Percentiles rank a stretch among this genome's conserved stretches.
These are phyloP conservation scores for Henckelia pumila DNA, from an alignment of 257 asterid genomes.

Conservation along the genomic window DNA sequence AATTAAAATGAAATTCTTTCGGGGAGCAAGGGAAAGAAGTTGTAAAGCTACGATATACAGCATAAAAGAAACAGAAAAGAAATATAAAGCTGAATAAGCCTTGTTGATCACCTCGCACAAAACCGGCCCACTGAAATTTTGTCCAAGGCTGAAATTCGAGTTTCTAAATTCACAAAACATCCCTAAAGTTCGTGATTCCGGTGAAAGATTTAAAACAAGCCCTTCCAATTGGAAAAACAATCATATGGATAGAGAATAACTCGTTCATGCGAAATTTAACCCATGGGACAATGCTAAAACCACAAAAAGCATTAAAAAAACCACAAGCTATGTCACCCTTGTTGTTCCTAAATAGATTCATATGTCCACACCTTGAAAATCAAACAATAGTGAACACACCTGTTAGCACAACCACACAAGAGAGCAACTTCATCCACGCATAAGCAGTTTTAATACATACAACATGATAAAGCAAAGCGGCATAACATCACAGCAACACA, in stretches of 20 bases:
- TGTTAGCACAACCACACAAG: neutral
- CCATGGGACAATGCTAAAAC: neutral
- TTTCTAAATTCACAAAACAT: no score
- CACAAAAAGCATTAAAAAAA: neutral
- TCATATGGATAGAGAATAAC: neutral
- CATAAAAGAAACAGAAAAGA: no score
- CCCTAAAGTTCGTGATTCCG: no score
- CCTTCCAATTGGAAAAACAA: neutral
- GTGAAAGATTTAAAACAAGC: no score
- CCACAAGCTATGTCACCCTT: neutral
- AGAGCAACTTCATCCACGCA: slow-evolving; percentile 1
- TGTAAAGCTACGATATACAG: no score
- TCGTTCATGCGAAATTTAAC: neutral
- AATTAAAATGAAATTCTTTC: no score
- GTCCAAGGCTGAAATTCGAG: no score
- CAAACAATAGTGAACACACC: neutral
- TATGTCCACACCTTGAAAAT: neutral
- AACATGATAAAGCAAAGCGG: slow-evolving; percentile 17
- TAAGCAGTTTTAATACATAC: slow-evolving; percentile 17
- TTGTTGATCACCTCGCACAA: no score
- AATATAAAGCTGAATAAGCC: no score
- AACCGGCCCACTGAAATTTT: no score
- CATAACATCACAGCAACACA: slow-evolving; percentile 14
- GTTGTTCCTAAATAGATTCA: neutral
- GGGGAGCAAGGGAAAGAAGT: no score